Evolutionary conservation across 2,329 filamentous ascomycete genomes (phyloP).

Genomic region (Aureobasidium sp.): DNA sequence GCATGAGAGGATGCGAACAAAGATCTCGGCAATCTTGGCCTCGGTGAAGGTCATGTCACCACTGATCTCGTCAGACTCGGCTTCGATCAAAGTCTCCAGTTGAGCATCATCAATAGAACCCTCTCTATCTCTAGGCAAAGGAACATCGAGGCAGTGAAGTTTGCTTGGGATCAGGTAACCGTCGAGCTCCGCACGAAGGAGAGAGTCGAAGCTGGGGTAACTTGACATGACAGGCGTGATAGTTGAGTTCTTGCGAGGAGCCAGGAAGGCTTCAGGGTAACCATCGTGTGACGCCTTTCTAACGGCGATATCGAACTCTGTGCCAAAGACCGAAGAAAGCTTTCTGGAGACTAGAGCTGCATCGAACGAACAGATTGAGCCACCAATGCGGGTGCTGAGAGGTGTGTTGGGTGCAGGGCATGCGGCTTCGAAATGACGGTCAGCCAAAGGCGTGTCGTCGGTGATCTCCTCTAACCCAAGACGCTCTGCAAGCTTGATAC

Average conservation of each 20-base stretch:
- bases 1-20: slow-evolving; percentile 41
- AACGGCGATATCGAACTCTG: slow-evolving; percentile 24
- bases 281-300: slow-evolving; percentile 24
- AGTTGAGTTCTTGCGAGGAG: slow-evolving; percentile 20
- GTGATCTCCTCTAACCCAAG: slow-evolving; percentile 40
- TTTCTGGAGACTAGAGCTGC: slow-evolving; percentile 13
- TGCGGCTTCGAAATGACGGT: slow-evolving; percentile 45
- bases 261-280: slow-evolving; percentile 31
- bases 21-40: slow-evolving; percentile 38
- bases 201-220: slow-evolving; percentile 17
- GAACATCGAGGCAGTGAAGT: slow-evolving; percentile 24
- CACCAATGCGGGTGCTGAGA: slow-evolving; percentile 37
- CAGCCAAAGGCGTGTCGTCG: slow-evolving; percentile 38
- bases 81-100: slow-evolving; percentile 17
- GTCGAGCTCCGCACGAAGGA: slow-evolving; percentile 22
- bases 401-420: slow-evolving; percentile 46
- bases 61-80: background rate
- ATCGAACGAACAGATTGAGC: slow-evolving; percentile 26
- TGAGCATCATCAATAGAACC: slow-evolving; percentile 24
- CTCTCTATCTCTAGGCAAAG: slow-evolving; percentile 23
- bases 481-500: slow-evolving; percentile 47
- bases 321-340: slow-evolving; percentile 15
- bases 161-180: slow-evolving; percentile 27
- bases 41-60: slow-evolving; percentile 25
- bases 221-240: slow-evolving; percentile 2